Evolutionary conservation across 768 basidiomycete species (phyloP).

Genomic region (Agrocybe praecox): DNA sequence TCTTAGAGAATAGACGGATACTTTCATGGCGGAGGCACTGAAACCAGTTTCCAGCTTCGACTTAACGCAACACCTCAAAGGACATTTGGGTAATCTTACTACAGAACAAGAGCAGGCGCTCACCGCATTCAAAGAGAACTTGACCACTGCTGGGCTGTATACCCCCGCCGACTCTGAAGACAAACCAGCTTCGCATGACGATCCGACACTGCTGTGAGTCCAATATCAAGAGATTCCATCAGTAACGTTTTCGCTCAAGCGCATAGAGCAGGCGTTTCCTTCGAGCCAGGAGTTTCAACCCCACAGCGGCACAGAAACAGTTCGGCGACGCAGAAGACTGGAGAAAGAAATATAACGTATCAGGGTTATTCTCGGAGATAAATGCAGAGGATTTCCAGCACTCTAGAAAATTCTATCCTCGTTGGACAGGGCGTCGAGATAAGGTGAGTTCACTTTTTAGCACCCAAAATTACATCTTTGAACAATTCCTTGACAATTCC

Average conservation of each 20-base stretch:
- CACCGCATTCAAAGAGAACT: conserved; percentile 51
- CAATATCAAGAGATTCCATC: background rate
- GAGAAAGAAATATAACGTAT: conserved; percentile 64
- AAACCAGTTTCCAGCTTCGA: background rate
- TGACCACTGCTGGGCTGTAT: conserved; percentile 57
- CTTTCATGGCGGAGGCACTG: background rate
- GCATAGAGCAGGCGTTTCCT: conserved; percentile 71
- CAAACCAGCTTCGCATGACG: conserved; percentile 57
- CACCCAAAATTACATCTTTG: no score
- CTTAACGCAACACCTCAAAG: conserved; percentile 29
- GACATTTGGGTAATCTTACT: conserved; percentile 59
- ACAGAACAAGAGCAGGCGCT: conserved; percentile 50
- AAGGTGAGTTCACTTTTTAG: conserved; percentile 45
- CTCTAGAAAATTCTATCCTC: conserved; percentile 68
- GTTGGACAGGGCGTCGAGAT: conserved; percentile 81
- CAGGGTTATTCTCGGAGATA: conserved; percentile 63
- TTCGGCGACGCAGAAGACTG: conserved; percentile 71
- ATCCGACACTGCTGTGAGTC: conserved; percentile 65
- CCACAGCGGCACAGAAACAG: conserved; percentile 65
- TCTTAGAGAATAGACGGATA: background rate
- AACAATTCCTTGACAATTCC: background rate
- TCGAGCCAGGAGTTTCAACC: conserved; percentile 73
- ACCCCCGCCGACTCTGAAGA: conserved; percentile 23
- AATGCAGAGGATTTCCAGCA: conserved; percentile 59
- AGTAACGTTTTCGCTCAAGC: background rate